Conservation (phyloP, 805 yeast genomes). For the Candida silvatica region DNA sequence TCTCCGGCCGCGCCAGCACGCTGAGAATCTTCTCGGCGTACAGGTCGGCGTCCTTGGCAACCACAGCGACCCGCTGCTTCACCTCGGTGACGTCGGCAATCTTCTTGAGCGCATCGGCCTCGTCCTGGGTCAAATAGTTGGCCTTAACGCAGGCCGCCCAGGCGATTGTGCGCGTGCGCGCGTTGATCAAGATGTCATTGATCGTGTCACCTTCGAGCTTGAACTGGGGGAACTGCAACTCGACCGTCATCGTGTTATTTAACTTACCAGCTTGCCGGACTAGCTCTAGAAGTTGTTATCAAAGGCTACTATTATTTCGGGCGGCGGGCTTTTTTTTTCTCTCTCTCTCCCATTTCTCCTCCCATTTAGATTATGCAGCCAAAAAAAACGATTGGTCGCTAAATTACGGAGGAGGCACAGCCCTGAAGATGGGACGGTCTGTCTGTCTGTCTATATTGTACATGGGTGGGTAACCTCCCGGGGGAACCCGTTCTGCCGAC, state of each 20-base stretch:
- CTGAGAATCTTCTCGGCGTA: conserved; percentile 49
- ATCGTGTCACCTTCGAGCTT: conserved; percentile 56
- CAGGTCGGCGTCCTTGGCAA: conserved; percentile 34
- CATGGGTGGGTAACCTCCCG: no score
- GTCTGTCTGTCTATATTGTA: no score
- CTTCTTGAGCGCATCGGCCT: conserved; percentile 40
- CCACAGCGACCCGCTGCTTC: conserved; percentile 32
- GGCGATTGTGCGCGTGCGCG: conserved; percentile 75
- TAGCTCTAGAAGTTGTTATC: neutral
- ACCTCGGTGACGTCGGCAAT: conserved; percentile 26
- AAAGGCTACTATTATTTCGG: neutral
- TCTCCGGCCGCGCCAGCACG: conserved; percentile 41
- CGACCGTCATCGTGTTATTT: conserved; percentile 15
- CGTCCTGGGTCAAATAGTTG: conserved; percentile 54
- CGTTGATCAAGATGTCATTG: conserved; percentile 54
- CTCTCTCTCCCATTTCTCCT: no score
- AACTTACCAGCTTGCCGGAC: neutral
- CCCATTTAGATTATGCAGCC: no score
- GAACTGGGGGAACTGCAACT: conserved; percentile 11
- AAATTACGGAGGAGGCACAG: no score
- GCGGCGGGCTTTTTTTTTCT: neutral
- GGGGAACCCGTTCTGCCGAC: conserved; percentile 72
- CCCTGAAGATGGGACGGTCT: no score
- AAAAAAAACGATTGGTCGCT: no score
- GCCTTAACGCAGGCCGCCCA: conserved; percentile 89